Percentiles rank a stretch among this genome's conserved stretches.
Conservation (phyloP, 1,139 yeast genomes). For the Yamadazyma oceani region DNA sequence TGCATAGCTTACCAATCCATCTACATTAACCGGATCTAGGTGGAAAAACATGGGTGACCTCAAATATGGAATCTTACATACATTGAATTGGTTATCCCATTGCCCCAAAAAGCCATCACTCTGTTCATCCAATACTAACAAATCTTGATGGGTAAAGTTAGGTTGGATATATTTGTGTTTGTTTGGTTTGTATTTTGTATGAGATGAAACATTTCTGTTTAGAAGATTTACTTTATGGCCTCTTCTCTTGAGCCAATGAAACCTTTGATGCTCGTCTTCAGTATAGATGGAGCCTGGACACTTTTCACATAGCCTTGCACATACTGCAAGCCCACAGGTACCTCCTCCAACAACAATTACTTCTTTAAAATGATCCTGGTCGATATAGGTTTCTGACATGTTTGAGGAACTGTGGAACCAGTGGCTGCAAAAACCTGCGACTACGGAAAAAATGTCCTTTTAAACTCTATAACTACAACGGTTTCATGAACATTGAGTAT, state of each 20-base stretch:
- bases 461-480: conserved; percentile 8
- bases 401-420: no score
- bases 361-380: conserved; percentile 26
- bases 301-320: conserved; percentile 38
- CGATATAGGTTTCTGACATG: conserved; percentile 2
- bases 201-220: conserved; percentile 7
- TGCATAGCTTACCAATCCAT: conserved; percentile 45
- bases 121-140: conserved; percentile 34
- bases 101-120: conserved; percentile 37
- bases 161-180: conserved; percentile 14
- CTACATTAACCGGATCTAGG: conserved; percentile 47
- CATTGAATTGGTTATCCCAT: conserved; percentile 45
- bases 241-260: conserved; percentile 39
- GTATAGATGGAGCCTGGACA: conserved; percentile 41
- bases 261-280: conserved; percentile 44
- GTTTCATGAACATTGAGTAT: conserved; percentile 1
- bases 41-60: conserved; percentile 54
- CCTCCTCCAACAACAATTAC: conserved; percentile 42
- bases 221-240: conserved; percentile 28
- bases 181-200: conserved; percentile 13
- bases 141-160: conserved; percentile 24
- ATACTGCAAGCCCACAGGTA: conserved; percentile 39
- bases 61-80: conserved; percentile 45
- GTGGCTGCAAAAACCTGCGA: conserved; percentile 6
- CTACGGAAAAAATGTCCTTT: no score